Conservation (phyloP, 306 rosid genomes). For the Medicago lupulina region DNA sequence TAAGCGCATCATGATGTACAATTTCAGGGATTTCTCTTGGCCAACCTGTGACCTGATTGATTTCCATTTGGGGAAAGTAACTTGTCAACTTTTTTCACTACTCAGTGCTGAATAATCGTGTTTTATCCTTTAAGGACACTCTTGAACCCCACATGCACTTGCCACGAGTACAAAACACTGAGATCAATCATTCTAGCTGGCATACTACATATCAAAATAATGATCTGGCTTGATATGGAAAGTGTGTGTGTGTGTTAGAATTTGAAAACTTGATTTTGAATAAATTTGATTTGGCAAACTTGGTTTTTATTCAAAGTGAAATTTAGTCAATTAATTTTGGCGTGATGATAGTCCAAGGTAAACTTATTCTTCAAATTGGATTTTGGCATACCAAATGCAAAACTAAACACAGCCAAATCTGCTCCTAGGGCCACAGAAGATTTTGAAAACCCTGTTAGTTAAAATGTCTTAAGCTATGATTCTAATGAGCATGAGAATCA, state of each 20-base stretch:
- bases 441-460: conserved; percentile 39
- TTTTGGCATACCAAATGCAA: neutral
- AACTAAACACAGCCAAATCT: conserved; percentile 29
- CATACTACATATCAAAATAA: conserved; percentile 40
- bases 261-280: conserved; percentile 7
- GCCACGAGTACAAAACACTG: conserved; percentile 21
- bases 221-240: conserved; percentile 43
- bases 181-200: conserved; percentile 45
- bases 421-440: conserved; percentile 43
- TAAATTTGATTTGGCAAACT: neutral
- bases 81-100: conserved; percentile 29
- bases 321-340: neutral
- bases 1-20: conserved; percentile 35
- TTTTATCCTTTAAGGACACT: conserved; percentile 40
- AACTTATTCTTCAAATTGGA: neutral
- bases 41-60: conserved; percentile 37
- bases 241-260: conserved; percentile 10
- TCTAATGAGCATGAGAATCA: conserved; percentile 39
- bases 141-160: conserved; percentile 43
- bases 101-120: conserved; percentile 20
- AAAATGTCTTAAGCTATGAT: conserved; percentile 24
- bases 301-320: conserved; percentile 10
- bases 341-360: neutral
- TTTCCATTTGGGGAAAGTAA: conserved; percentile 40
- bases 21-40: conserved; percentile 36